Conservation (phyloP, 257 asterid species). For the Nicotiana attenuata region DNA sequence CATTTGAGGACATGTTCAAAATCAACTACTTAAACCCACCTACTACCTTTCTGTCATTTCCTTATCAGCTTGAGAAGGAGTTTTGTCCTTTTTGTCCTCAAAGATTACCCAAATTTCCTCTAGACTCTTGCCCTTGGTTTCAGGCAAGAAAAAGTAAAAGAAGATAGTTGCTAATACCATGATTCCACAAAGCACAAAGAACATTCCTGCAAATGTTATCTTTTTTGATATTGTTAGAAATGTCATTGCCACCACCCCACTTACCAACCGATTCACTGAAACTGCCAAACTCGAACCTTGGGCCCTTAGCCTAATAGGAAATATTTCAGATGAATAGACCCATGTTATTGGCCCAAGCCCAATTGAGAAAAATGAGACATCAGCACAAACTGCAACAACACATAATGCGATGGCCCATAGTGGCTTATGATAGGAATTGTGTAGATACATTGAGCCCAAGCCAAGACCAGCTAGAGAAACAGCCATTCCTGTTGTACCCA, state of each 20-base stretch:
- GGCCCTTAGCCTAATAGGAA: constrained; percentile 64
- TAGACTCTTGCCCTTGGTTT: constrained; percentile 67
- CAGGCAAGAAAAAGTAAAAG: constrained; percentile 76
- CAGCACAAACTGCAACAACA: constrained; percentile 62
- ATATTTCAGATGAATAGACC: constrained; percentile 77
- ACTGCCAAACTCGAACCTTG: constrained; percentile 66
- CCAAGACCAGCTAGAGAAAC: constrained; percentile 56
- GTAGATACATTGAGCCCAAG: constrained; percentile 49
- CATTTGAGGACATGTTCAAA: background rate
- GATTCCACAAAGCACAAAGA: constrained; percentile 52
- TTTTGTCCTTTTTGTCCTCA: constrained; percentile 33
- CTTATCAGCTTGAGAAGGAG: background rate
- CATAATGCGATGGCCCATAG: constrained; percentile 71
- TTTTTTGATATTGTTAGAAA: constrained; percentile 50
- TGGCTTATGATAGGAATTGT: constrained; percentile 40
- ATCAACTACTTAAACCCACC: background rate
- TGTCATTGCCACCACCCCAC: constrained; percentile 69
- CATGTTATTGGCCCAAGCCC: constrained; percentile 93
- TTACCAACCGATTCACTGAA: constrained; percentile 72
- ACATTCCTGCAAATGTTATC: constrained; percentile 67
- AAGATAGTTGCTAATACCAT: constrained; percentile 50
- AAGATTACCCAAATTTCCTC: constrained; percentile 65
- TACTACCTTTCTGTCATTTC: constrained; percentile 3
- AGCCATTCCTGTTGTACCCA: constrained; percentile 61
- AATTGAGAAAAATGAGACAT: constrained; percentile 77